phyloP scores from a whole-genome alignment of 805 yeast species.

The Kazachstania bromeliacearum region DNA sequence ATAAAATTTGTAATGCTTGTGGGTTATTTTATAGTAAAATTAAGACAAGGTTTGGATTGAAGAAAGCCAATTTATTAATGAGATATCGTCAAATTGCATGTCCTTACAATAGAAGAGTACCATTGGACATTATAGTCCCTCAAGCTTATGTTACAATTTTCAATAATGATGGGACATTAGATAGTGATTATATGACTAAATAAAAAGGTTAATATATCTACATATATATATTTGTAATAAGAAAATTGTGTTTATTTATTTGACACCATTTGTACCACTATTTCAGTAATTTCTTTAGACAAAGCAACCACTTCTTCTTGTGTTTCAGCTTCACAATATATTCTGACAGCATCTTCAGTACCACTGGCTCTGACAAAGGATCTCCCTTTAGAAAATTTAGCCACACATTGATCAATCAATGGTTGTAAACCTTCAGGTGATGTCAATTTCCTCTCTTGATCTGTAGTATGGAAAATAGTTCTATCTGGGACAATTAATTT shows the following conservation, averaged over 20 bases:
- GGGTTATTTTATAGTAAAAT: slow-evolving; percentile 71
- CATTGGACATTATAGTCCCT: slow-evolving; percentile 18
- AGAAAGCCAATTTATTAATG: slow-evolving; percentile 21
- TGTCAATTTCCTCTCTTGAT: slow-evolving; percentile 78
- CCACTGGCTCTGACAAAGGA: slow-evolving; percentile 96
- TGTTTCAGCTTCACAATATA: slow-evolving; percentile 80
- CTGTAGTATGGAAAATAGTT: slow-evolving; percentile 66
- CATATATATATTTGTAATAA: too few species aligned
- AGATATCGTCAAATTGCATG: slow-evolving; percentile 13
- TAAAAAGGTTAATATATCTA: too few species aligned
- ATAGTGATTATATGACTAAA: background rate
- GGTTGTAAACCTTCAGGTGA: slow-evolving; percentile 72
- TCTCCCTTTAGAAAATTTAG: slow-evolving; percentile 51
- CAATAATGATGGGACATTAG: background rate
- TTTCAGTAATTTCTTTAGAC: slow-evolving; percentile 32
- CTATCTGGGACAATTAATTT: slow-evolving; percentile 83
- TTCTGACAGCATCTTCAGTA: slow-evolving; percentile 94
- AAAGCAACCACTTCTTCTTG: slow-evolving; percentile 39
- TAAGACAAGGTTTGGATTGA: slow-evolving; percentile 29
- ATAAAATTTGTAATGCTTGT: slow-evolving; percentile 87
- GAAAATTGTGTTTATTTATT: too few species aligned
- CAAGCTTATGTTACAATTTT: slow-evolving; percentile 3
- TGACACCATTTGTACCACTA: too few species aligned
- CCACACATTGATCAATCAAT: slow-evolving; percentile 57
- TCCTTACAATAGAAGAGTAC: slow-evolving; percentile 21